These are phyloP conservation scores for Phaeophleospora eucalypticola DNA, from an alignment of 2,329 filamentous ascomycete species.

Conservation along the genomic window DNA sequence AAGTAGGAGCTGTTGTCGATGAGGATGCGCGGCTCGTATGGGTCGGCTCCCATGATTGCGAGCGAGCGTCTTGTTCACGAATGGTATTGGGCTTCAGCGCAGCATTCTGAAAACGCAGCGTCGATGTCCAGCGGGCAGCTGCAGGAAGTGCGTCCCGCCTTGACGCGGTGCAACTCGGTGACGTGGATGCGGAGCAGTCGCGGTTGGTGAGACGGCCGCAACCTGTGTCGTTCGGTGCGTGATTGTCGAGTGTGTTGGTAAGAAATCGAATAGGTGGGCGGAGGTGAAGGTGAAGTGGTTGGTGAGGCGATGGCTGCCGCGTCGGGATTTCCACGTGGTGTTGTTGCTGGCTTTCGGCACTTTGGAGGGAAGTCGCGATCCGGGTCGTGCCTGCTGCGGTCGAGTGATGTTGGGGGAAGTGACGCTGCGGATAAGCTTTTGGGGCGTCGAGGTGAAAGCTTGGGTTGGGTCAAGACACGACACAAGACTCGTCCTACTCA, in stretches of 20 bases:
- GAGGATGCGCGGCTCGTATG: conserved; percentile 20
- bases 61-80: not conserved
- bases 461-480: too few relatives aligned
- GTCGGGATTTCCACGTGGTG: not conserved
- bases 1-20: conserved; percentile 27
- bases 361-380: not conserved
- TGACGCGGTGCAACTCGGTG: not conserved
- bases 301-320: not conserved
- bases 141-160: not conserved
- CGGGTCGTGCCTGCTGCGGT: not conserved
- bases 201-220: too few relatives aligned
- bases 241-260: too few relatives aligned
- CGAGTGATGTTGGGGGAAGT: not conserved
- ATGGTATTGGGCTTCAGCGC: not conserved
- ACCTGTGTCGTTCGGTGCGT: too few relatives aligned
- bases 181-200: not conserved
- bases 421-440: not conserved
- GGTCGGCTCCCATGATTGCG: conserved; percentile 10
- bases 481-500: too few relatives aligned
- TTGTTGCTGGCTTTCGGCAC: not conserved
- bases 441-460: not conserved
- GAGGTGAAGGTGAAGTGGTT: not conserved
- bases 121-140: too few relatives aligned
- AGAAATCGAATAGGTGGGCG: too few relatives aligned
- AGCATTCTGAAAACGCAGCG: too few relatives aligned